A percentile compares a stretch with the other conserved stretches of the same genome.
phyloP scores from a whole-genome alignment of 139 green algal species.

The Edaphochlamys debaryana region DNA sequence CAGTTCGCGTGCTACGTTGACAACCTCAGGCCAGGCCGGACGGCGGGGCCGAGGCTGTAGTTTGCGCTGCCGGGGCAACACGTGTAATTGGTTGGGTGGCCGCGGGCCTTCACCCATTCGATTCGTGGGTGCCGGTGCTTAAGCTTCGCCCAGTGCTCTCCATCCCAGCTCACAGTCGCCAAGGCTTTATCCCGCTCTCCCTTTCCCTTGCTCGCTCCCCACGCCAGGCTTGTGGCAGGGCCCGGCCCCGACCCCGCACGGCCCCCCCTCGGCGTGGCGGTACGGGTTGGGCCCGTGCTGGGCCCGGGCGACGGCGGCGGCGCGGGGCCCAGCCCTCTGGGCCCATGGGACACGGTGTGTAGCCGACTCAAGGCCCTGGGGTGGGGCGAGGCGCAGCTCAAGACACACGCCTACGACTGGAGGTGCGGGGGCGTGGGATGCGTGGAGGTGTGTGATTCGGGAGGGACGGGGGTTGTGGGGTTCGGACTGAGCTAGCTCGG shows the following conservation, averaged over 20 bases:
- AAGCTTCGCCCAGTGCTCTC: too few relatives aligned
- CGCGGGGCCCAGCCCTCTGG: neutral
- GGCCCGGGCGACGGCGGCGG: too few relatives aligned
- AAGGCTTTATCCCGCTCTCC: too few relatives aligned
- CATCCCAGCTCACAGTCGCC: too few relatives aligned
- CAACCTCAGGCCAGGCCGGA: constrained; percentile 25
- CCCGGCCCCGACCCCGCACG: too few relatives aligned
- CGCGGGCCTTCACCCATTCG: too few relatives aligned
- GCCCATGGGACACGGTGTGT: neutral
- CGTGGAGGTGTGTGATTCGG: neutral
- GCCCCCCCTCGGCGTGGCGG: constrained; percentile 13
- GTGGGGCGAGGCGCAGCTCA: constrained; percentile 3
- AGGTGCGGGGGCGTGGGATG: neutral
- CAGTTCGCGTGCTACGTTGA: constrained; percentile 31
- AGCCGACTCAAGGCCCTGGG: neutral
- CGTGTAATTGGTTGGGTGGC: too few relatives aligned
- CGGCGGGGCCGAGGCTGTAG: neutral
- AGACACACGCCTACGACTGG: constrained; percentile 24
- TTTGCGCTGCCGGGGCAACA: too few relatives aligned
- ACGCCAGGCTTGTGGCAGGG: too few relatives aligned
- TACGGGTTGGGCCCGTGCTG: neutral
- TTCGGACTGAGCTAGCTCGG: neutral
- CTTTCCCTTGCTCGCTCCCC: too few relatives aligned
- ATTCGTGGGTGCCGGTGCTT: too few relatives aligned
- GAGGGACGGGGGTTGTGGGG: neutral